phyloP scores from a whole-genome alignment of 805 yeast genomes.

The Yamadazyma sp. region DNA sequence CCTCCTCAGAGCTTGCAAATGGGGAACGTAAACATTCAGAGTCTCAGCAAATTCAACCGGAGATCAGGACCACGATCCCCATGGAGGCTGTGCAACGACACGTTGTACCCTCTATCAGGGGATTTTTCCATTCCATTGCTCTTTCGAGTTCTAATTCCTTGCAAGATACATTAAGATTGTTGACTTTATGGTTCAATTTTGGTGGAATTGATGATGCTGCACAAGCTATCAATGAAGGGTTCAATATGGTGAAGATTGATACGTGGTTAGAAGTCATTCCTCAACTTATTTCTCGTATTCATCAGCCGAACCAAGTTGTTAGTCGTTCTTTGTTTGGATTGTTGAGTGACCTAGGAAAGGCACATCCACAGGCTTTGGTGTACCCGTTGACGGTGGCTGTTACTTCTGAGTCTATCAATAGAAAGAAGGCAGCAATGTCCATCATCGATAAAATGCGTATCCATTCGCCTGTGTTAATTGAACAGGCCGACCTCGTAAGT shows the following conservation, averaged over 20 bases:
- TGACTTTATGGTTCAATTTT: conserved; percentile 93
- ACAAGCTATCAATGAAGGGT: conserved; percentile 86
- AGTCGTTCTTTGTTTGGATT: conserved; percentile 76
- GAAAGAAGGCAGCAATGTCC: conserved; percentile 88
- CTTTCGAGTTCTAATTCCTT: conserved; percentile 82
- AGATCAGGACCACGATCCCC: conserved; percentile 26
- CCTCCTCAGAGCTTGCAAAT: conserved; percentile 15
- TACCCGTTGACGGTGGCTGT: conserved; percentile 96
- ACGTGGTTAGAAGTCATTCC: conserved; percentile 96
- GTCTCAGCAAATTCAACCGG: conserved; percentile 8
- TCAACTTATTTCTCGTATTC: conserved; percentile 92
- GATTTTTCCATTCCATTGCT: conserved; percentile 93
- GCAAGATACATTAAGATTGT: conserved; percentile 86
- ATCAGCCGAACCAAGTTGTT: conserved; percentile 87
- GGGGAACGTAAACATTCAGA: conserved; percentile 20
- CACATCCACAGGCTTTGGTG: conserved; percentile 95
- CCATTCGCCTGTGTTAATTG: conserved; percentile 81
- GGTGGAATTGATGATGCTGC: conserved; percentile 94
- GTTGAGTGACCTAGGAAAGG: conserved; percentile 84
- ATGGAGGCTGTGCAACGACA: conserved; percentile 73
- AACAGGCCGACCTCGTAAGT: conserved; percentile 92
- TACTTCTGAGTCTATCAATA: conserved; percentile 83
- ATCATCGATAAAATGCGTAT: conserved; percentile 90
- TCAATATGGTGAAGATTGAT: conserved; percentile 82
- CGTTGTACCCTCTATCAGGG: conserved; percentile 93